Percentiles rank a stretch among this genome's conserved stretches.
Evolutionary conservation across 108 stramenopile species (phyloP).

Genomic region (Pelagomonas calceolata): DNA sequence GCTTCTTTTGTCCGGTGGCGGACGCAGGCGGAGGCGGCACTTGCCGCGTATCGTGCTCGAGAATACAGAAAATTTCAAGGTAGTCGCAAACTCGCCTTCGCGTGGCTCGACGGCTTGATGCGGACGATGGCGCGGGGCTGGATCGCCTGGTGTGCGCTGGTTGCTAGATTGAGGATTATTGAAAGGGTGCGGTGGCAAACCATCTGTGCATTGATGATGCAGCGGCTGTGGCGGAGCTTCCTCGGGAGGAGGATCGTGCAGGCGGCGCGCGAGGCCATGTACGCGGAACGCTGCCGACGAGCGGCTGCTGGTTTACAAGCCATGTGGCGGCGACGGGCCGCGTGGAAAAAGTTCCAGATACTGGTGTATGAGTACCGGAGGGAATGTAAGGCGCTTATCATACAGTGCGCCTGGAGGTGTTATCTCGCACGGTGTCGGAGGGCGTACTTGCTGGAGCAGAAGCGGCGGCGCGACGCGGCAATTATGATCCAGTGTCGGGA

Average conservation of each 20-base stretch:
- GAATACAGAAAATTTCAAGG: not conserved
- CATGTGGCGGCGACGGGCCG: too few relatives aligned
- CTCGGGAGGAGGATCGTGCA: not conserved
- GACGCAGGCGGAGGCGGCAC: not conserved
- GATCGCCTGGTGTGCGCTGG: not conserved
- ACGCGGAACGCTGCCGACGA: not conserved
- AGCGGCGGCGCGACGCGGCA: not conserved
- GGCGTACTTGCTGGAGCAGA: not conserved
- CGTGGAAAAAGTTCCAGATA: too few relatives aligned
- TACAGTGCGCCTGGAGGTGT: not conserved
- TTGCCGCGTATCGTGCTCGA: not conserved
- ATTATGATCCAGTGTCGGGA: not conserved
- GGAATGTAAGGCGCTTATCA: too few relatives aligned
- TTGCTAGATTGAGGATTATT: not conserved
- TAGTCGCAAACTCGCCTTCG: not conserved
- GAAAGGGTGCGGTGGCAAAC: not conserved
- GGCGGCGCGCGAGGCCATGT: not conserved
- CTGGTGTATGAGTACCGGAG: too few relatives aligned
- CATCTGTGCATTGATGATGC: not conserved
- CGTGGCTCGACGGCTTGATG: not conserved
- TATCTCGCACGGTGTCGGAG: not conserved
- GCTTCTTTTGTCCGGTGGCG: not conserved
- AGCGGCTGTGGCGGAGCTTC: not conserved
- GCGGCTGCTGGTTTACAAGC: too few relatives aligned
- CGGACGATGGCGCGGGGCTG: not conserved